Base-by-base conservation (phyloP, 1,284 basidiomycete genomes). In the Xerocomus nothofagi region DNA sequence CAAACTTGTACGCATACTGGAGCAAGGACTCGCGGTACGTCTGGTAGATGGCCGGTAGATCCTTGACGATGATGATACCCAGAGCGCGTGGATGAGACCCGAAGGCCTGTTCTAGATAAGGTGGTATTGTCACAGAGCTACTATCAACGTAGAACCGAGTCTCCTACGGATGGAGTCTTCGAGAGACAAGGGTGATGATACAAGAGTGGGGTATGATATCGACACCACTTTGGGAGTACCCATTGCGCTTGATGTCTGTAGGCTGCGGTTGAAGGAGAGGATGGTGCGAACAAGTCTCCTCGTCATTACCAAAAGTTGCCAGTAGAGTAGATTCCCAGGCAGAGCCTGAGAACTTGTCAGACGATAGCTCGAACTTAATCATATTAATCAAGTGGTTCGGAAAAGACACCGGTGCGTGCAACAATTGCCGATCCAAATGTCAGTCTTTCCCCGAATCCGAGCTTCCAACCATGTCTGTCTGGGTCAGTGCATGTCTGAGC, bases 51-150 rank as follows among this genome's bases (percentile, higher is more conserved):
- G 66, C 50, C 1, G 93, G 94, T 26, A 97, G 73, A 70, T 93
- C 92, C 39, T 81, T 80, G 51, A 95, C 77, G 39, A 95, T 68
- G 51, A 95, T 78, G 50, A 94, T 86, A 5, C 92, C 92, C 37
- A 95, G 71, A 47, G 82, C 86, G 50, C 84, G 77, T 10, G 84
- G 77, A 52, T 80, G 74, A 4, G 87, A 89, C 20, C 92, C 93
- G 60, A 95, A 93, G 1, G 90, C 92, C 54, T 80, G 77, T 58
- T 86, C 84, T 84, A 71, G 6, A 43, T 58, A 57, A 10, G 41
- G 32, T n/a, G 24, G 37, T 38, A 17, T 47, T 23, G 17, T 31
- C 10, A 36, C 8, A 6, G 3, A n/a, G n/a, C n/a, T 5, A 20
- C 12, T 8, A 15, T 29, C 21, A 23, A 21, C 31, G 17, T 40